Evolutionary conservation across 306 rosid genomes (phyloP).

Genomic region (Dalbergia cochinchinensis): DNA sequence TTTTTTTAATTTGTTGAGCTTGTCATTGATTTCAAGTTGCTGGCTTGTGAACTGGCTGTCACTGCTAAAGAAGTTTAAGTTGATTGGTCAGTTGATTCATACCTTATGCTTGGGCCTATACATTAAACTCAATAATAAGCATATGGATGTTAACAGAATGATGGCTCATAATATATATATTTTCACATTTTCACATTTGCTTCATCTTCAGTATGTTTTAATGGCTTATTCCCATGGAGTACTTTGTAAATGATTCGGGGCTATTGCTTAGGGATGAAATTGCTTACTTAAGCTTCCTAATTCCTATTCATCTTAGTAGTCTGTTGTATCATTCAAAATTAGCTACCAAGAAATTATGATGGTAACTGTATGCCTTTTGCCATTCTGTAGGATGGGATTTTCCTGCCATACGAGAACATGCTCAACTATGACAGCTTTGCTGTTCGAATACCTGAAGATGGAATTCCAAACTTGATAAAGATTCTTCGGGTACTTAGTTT

Average conservation of each 20-base stretch:
- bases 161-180: not conserved
- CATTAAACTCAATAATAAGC: not conserved
- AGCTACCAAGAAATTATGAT: conserved; percentile 33
- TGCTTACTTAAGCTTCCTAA: conserved; percentile 22
- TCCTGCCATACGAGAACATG: conserved; percentile 87
- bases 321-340: conserved; percentile 22
- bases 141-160: conserved; percentile 10
- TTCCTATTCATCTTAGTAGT: conserved; percentile 24
- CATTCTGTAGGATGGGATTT: conserved; percentile 81
- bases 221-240: not conserved
- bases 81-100: not conserved
- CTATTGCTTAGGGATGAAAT: conserved; percentile 35
- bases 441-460: conserved; percentile 79
- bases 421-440: conserved; percentile 89
- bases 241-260: conserved; percentile 28
- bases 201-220: conserved; percentile 21
- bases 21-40: conserved; percentile 21
- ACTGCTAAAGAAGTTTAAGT: conserved; percentile 14
- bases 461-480: conserved; percentile 76
- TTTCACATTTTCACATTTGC: not conserved
- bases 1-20: not conserved
- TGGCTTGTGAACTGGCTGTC: not conserved
- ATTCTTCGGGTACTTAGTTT: conserved; percentile 68
- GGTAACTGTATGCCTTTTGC: conserved; percentile 17
- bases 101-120: not conserved